These are phyloP conservation scores for Zymoseptoria brevis DNA, from an alignment of 2,329 filamentous ascomycete species.

Conservation along the genomic window DNA sequence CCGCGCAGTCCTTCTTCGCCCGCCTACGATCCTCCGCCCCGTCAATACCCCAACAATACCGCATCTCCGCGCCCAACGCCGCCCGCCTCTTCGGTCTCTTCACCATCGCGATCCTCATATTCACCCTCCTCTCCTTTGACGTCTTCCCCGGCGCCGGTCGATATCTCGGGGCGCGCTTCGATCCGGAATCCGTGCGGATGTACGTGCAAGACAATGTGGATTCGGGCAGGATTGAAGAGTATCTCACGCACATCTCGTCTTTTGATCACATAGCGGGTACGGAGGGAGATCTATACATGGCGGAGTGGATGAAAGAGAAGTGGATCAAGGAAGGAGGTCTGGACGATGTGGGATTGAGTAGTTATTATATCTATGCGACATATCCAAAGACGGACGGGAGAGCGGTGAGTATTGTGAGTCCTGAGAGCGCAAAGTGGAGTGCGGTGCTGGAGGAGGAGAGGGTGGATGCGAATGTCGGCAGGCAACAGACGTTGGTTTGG, in stretches of 20 bases:
- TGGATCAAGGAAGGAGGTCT: constrained; percentile 60
- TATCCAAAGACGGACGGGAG: constrained; percentile 74
- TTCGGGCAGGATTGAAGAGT: constrained; percentile 53
- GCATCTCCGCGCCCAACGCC: constrained; percentile 56
- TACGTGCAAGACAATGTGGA: constrained; percentile 70
- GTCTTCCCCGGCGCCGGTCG: constrained; percentile 63
- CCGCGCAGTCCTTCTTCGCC: constrained; percentile 3
- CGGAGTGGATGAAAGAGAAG: constrained; percentile 71
- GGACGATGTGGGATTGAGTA: constrained; percentile 67
- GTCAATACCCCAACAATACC: constrained; percentile 40
- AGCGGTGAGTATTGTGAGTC: constrained; percentile 70
- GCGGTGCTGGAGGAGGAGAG: constrained; percentile 76
- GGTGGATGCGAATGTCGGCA: constrained; percentile 48
- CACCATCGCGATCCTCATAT: constrained; percentile 68
- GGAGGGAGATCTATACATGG: constrained; percentile 80
- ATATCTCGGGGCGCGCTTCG: constrained; percentile 63
- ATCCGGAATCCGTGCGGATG: constrained; percentile 70
- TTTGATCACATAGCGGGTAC: constrained; percentile 93
- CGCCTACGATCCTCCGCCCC: constrained; percentile 29
- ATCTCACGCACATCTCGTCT: constrained; percentile 66
- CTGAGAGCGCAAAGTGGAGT: constrained; percentile 60
- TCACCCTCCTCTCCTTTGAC: constrained; percentile 78
- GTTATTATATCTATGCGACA: constrained; percentile 74
- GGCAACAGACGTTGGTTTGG: constrained; percentile 66
- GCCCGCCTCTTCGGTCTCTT: constrained; percentile 67